Conservation (phyloP, 2,329 filamentous ascomycete genomes). For the Ustilaginoidea virens region DNA sequence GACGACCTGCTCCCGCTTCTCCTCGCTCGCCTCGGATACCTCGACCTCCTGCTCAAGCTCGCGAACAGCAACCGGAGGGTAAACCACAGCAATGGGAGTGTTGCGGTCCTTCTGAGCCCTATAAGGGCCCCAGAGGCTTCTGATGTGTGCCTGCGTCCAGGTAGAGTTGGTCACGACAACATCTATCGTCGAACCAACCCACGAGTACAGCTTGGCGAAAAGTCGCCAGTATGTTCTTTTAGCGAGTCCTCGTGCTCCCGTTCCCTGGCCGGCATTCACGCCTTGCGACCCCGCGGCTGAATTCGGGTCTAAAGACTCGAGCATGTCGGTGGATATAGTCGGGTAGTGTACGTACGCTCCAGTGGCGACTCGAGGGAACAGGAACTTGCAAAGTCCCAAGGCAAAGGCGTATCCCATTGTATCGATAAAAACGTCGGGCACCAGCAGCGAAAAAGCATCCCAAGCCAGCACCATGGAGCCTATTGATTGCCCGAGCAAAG, state of each 20-base stretch:
- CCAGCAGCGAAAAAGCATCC: constrained; percentile 83
- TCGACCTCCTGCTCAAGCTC: constrained; percentile 65
- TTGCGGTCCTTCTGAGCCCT: constrained; percentile 28
- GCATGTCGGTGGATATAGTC: constrained; percentile 96
- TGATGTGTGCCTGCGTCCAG: constrained; percentile 81
- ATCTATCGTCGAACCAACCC: constrained; percentile 70
- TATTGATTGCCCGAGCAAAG: constrained; percentile 81
- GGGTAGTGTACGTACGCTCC: constrained; percentile 96
- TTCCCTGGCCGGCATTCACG: constrained; percentile 70
- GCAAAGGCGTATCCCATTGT: constrained; percentile 97
- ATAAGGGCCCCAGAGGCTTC: constrained; percentile 58
- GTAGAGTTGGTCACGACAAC: constrained; percentile 95
- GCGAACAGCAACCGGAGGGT: constrained; percentile 80
- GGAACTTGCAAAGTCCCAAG: constrained; percentile 63
- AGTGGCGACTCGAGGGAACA: constrained; percentile 71
- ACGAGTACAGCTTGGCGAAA: constrained; percentile 72
- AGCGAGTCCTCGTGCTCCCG: constrained; percentile 49
- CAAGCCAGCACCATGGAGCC: constrained; percentile 78
- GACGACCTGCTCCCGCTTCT: constrained; percentile 52
- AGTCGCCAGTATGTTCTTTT: constrained; percentile 78
- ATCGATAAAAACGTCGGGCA: constrained; percentile 88
- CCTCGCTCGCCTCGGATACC: constrained; percentile 54
- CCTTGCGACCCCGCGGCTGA: constrained; percentile 46
- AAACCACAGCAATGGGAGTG: constrained; percentile 58
- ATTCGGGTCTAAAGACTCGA: constrained; percentile 58